Conservation (phyloP, 257 asterid genomes). For the Paulownia fortunei region DNA sequence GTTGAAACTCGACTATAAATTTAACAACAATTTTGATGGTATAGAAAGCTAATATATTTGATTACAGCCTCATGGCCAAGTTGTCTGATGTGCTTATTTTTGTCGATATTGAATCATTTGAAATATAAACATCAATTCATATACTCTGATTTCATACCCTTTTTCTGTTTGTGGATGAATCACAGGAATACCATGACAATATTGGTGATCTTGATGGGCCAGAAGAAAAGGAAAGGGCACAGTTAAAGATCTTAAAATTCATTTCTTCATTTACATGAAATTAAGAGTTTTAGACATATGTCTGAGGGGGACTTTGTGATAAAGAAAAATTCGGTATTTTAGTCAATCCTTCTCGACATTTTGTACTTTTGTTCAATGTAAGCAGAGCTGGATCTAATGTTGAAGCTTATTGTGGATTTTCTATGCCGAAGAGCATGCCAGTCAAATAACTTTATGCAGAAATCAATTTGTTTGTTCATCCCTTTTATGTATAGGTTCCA, state of each 20-base stretch:
- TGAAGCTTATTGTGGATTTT: conserved; percentile 18
- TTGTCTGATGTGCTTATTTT: background rate
- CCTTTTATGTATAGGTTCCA: background rate
- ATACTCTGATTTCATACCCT: background rate
- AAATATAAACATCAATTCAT: background rate
- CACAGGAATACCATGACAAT: conserved; percentile 88
- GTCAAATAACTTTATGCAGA: background rate
- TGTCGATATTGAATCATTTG: background rate
- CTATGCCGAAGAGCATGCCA: background rate
- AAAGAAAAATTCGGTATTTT: background rate
- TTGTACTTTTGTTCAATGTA: conserved; percentile 26
- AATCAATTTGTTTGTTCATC: background rate
- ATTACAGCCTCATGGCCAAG: background rate
- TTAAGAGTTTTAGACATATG: background rate
- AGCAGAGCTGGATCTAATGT: background rate
- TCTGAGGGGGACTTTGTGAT: conserved; percentile 11
- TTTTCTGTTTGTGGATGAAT: conserved; percentile 18
- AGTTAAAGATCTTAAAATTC: conserved; percentile 72
- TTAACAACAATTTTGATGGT: background rate
- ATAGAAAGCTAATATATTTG: background rate
- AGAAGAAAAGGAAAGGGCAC: conserved; percentile 95
- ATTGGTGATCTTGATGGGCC: conserved; percentile 98
- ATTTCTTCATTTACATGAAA: conserved; percentile 62
- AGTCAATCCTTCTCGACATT: background rate
- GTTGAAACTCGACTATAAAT: background rate